Evolutionary conservation across 768 basidiomycete species (phyloP).

Genomic region (Cystobasidium onofrii): DNA sequence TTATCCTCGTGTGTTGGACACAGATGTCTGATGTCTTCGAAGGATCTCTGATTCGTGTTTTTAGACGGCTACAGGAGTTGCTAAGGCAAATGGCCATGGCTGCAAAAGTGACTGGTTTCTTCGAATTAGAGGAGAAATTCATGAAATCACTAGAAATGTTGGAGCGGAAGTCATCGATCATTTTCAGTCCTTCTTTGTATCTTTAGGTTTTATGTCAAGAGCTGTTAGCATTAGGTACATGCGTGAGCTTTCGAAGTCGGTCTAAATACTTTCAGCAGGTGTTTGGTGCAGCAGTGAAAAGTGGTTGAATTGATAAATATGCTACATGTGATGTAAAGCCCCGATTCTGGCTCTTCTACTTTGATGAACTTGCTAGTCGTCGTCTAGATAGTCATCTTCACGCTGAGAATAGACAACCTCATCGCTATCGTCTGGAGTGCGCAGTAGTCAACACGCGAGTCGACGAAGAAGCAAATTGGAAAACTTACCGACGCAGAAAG

Average conservation of each 20-base stretch:
- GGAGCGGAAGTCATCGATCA: conserved; percentile 5
- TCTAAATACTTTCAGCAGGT: neutral
- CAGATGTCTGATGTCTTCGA: conserved; percentile 95
- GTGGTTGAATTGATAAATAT: neutral
- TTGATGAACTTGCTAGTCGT: too few relatives aligned
- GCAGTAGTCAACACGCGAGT: too few relatives aligned
- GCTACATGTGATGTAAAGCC: conserved; percentile 13
- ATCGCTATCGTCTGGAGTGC: neutral
- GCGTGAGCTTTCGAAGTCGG: too few relatives aligned
- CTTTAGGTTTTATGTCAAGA: neutral
- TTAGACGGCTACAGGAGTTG: conserved; percentile 85
- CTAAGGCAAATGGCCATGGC: conserved; percentile 92
- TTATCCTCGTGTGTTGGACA: too few relatives aligned
- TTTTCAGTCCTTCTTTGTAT: conserved; percentile 28
- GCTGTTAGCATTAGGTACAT: too few relatives aligned
- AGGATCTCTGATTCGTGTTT: conserved; percentile 90
- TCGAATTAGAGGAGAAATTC: conserved; percentile 87
- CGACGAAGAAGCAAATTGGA: too few relatives aligned
- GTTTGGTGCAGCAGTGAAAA: neutral
- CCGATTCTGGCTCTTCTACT: too few relatives aligned
- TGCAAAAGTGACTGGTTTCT: conserved; percentile 92
- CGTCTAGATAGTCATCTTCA: conserved; percentile 4
- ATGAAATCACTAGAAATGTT: conserved; percentile 51
- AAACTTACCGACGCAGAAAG: conserved; percentile 16
- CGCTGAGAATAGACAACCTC: conserved; percentile 12